Evolutionary conservation across 1,284 basidiomycete species (phyloP), one percentile per base, ranked within the genome.

Genomic region (Phellopilus nigrolimitatus): DNA sequence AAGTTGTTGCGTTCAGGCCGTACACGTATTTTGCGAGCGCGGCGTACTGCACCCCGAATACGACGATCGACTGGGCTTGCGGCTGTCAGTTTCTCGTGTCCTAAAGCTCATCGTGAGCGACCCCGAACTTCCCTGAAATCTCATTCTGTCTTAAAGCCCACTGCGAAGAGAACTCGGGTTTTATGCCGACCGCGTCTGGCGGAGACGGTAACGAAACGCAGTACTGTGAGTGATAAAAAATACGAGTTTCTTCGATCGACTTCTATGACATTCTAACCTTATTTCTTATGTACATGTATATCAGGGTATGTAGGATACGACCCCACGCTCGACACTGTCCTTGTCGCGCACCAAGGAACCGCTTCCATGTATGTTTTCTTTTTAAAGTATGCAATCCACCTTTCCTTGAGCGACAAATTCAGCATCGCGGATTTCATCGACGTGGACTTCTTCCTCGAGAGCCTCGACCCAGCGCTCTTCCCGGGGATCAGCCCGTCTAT

Each of bases 381-480:
- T 3, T 19, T 21, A 15, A 24, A 30, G 3, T 22, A 45, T 25
- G 10, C 15, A n/a, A 7, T 34, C 15, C 13, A 2, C 28, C 4
- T 30, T 27, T 30, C 9, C 17, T 4, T 30, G 12, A 27, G 3
- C 2, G n/a, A 28, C 25, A 8, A 15, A 39, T 30, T 6, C 5
- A 54, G 56, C 45, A 54, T 59, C 38, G 74, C 78, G 5, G 67
- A 79, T 58, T 55, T 86, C 25, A 82, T 76, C 0, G 82, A 88
- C 59, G 68, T 62, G 0, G 68, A 80, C 48, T 64, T 81, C 57
- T 57, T 70, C 55, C 58, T 76, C 38, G 60, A 56, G 1, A 59
- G 52, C 1, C 64, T 75, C 27, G 68, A 78, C 56, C 43, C 73
- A 0, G 63, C 65, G 0, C 66, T 84, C 8, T 88, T 87, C 69